Evolutionary conservation across 1,284 basidiomycete species (phyloP).

Genomic region (Anthracocystis setariae): DNA sequence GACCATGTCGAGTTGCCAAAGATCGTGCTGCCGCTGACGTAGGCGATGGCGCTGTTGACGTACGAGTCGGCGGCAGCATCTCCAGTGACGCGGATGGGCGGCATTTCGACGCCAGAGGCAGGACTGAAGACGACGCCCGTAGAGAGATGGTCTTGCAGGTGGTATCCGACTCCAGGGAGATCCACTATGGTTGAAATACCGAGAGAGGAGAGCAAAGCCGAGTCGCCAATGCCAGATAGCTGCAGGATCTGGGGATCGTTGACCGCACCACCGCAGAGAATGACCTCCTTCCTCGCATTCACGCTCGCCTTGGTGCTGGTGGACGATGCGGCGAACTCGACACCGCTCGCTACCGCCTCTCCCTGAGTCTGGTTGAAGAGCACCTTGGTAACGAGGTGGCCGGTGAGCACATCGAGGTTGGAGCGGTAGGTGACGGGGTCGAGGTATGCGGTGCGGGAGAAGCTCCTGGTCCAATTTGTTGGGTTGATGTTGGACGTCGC

Average conservation of each 20-base stretch:
- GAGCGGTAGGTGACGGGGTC: constrained; percentile 73
- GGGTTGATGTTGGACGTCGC: constrained; percentile 76
- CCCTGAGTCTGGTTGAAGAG: constrained; percentile 71
- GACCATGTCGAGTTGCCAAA: constrained; percentile 67
- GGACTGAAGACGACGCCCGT: constrained; percentile 25
- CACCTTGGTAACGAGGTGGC: constrained; percentile 75
- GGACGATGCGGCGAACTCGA: constrained; percentile 66
- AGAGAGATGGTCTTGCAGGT: constrained; percentile 68
- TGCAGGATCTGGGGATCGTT: constrained; percentile 70
- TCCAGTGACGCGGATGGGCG: constrained; percentile 39
- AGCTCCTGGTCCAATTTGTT: constrained; percentile 75
- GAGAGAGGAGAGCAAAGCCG: constrained; percentile 72
- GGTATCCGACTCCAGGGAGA: constrained; percentile 67
- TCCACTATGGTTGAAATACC: constrained; percentile 58
- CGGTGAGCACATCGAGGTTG: constrained; percentile 76
- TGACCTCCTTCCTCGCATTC: constrained; percentile 68
- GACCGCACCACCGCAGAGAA: constrained; percentile 69
- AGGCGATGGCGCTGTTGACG: constrained; percentile 77
- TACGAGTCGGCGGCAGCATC: constrained; percentile 73
- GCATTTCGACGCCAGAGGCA: constrained; percentile 66
- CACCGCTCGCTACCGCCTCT: constrained; percentile 71
- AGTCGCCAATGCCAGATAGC: constrained; percentile 69
- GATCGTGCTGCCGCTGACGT: constrained; percentile 73
- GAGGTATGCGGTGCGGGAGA: constrained; percentile 77
- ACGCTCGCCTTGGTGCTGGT: constrained; percentile 41